Evolutionary conservation across 139 green algal genomes (phyloP).

Genomic region (Picochlorum costavermella): DNA sequence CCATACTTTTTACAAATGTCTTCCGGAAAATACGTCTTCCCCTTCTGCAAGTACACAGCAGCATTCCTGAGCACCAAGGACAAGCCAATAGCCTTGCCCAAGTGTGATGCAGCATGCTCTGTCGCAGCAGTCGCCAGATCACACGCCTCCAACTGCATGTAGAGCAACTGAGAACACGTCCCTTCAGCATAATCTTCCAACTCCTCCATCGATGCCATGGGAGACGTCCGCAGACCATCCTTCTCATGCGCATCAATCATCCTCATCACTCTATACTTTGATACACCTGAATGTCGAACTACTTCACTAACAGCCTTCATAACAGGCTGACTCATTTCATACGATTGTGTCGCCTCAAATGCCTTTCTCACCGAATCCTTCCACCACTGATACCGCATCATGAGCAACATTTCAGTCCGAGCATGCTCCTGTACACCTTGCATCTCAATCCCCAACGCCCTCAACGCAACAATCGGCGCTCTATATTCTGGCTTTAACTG

Average conservation of each 20-base stretch:
- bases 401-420: slow-evolving; percentile 30
- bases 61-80: slow-evolving; percentile 39
- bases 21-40: slow-evolving; percentile 2
- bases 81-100: slow-evolving; percentile 70
- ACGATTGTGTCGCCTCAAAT: slow-evolving; percentile 22
- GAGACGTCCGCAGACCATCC: slow-evolving; percentile 41
- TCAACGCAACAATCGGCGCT: slow-evolving; percentile 51
- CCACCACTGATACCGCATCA: slow-evolving; percentile 77
- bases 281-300: slow-evolving; percentile 13
- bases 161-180: slow-evolving; percentile 49
- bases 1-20: background rate
- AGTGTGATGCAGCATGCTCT: slow-evolving; percentile 62
- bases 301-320: slow-evolving; percentile 41
- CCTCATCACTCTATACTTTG: slow-evolving; percentile 58
- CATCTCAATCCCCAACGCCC: slow-evolving; percentile 69
- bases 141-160: slow-evolving; percentile 42
- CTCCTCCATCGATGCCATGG: slow-evolving; percentile 39
- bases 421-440: slow-evolving; percentile 43
- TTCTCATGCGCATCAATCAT: slow-evolving; percentile 53
- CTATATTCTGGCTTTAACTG: slow-evolving; percentile 49
- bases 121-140: slow-evolving; percentile 28
- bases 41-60: background rate
- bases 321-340: slow-evolving; percentile 40
- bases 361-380: slow-evolving; percentile 50
- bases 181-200: slow-evolving; percentile 67